phyloP scores from a whole-genome alignment of 805 yeast genomes.

The Wickerhamiella spandovensis region DNA sequence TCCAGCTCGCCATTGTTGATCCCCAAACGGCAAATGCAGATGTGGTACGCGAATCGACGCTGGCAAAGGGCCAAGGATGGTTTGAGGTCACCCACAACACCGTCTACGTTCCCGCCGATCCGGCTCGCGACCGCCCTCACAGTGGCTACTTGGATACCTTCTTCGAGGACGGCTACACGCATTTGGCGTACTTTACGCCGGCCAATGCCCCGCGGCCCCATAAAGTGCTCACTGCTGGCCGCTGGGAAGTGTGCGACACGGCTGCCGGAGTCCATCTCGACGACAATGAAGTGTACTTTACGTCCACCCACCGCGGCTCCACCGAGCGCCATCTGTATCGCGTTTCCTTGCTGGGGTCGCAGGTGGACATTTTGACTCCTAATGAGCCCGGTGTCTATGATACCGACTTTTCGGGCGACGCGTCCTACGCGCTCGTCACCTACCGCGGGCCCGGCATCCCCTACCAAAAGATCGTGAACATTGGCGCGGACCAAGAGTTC shows the following conservation, averaged over 20 bases:
- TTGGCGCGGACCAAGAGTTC: slow-evolving; percentile 25
- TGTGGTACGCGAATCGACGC: slow-evolving; percentile 36
- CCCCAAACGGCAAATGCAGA: slow-evolving; percentile 20
- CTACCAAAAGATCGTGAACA: slow-evolving; percentile 53
- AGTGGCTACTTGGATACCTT: slow-evolving; percentile 75
- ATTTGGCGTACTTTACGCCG: slow-evolving; percentile 75
- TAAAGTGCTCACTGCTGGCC: slow-evolving; percentile 51
- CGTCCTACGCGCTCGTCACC: slow-evolving; percentile 54
- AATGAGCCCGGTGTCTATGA: slow-evolving; percentile 49
- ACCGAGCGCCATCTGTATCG: slow-evolving; percentile 75
- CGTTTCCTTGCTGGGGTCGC: slow-evolving; percentile 39
- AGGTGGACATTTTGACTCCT: slow-evolving; percentile 37
- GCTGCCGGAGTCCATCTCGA: slow-evolving; percentile 36
- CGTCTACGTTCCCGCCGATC: slow-evolving; percentile 40
- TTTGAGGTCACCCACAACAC: slow-evolving; percentile 63
- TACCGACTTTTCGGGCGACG: slow-evolving; percentile 68
- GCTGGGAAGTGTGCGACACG: slow-evolving; percentile 83
- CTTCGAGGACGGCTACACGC: slow-evolving; percentile 39
- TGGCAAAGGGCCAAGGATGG: slow-evolving; percentile 46
- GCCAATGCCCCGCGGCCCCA: slow-evolving; percentile 41
- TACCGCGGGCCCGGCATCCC: slow-evolving; percentile 75
- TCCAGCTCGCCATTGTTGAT: slow-evolving; percentile 44
- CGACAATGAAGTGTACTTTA: slow-evolving; percentile 43
- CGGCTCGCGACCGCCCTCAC: slow-evolving; percentile 27
- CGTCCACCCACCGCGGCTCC: slow-evolving; percentile 65